phyloP scores from a whole-genome alignment of 352 stramenopile genomes.

The Halophytophthora polymorphica region DNA sequence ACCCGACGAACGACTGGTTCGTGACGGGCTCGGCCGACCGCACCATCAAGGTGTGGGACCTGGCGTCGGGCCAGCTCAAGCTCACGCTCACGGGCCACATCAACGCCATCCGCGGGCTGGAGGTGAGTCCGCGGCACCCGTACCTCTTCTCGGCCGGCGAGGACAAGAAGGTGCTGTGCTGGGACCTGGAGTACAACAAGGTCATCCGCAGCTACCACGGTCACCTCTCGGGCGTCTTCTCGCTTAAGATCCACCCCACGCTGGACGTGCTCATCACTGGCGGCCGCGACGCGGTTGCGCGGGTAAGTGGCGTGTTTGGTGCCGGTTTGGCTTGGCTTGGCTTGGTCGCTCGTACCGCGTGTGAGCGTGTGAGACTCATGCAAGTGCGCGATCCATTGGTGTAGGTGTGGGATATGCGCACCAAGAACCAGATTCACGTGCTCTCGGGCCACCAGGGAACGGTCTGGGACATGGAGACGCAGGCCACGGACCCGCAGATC shows the following conservation, averaged over 20 bases:
- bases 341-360: conserved; percentile 52
- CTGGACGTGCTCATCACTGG: conserved; percentile 98
- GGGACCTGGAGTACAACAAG: conserved; percentile 99
- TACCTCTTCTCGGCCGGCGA: conserved; percentile 98
- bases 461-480: conserved; percentile 93
- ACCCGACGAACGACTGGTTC: conserved; percentile 99
- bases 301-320: too few relatives aligned
- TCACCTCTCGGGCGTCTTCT: conserved; percentile 99
- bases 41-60: conserved; percentile 98
- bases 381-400: conserved; percentile 2
- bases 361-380: conserved; percentile 5
- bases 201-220: conserved; percentile 99
- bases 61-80: conserved; percentile 96
- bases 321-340: conserved; percentile 8
- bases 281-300: conserved; percentile 87
- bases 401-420: conserved; percentile 99
- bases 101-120: conserved; percentile 95
- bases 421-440: conserved; percentile 97
- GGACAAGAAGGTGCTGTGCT: conserved; percentile 99
- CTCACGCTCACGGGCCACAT: conserved; percentile 99
- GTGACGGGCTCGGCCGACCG: conserved; percentile 96
- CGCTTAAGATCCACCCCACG: conserved; percentile 96
- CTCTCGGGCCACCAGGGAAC: conserved; percentile 97
- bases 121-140: conserved; percentile 93
- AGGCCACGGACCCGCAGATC: conserved; percentile 95